A percentile compares a stretch with the other conserved stretches of the same genome.
Conservation (phyloP, 441 rosid genomes). For the Breynia disticha region DNA sequence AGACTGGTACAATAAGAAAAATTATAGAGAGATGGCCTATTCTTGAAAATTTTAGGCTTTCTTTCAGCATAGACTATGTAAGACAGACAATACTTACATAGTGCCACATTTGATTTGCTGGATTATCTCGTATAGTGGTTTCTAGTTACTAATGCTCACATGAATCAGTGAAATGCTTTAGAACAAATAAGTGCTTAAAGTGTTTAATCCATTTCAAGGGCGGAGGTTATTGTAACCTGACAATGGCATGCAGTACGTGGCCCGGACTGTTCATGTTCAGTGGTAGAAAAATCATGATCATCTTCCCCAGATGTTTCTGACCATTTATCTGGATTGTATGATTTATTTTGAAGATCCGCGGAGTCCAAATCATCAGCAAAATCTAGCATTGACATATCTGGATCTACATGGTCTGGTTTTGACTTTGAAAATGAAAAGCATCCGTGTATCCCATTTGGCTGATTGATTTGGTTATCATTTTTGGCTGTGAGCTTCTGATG, state of each 20-base stretch:
- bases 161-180: too few species aligned
- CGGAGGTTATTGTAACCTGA: conserved; percentile 57
- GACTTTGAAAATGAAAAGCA: conserved; percentile 24
- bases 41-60: too few species aligned
- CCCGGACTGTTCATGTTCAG: conserved; percentile 76
- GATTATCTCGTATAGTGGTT: neutral
- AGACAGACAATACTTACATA: neutral
- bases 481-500: conserved; percentile 18
- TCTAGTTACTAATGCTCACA: neutral
- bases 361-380: conserved; percentile 52
- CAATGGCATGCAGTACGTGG: conserved; percentile 75
- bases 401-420: conserved; percentile 33
- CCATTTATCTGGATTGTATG: conserved; percentile 47
- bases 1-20: too few species aligned
- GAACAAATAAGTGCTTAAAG: too few species aligned
- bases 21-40: too few species aligned
- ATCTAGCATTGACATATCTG: conserved; percentile 49
- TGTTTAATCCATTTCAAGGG: too few species aligned
- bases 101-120: neutral
- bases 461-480: conserved; percentile 9
- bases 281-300: conserved; percentile 42
- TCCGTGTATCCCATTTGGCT: conserved; percentile 11
- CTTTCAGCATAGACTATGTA: too few species aligned
- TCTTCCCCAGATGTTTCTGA: conserved; percentile 70
- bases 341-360: conserved; percentile 27